These are phyloP conservation scores for Solanum sejunctum DNA, from an alignment of 257 asterid genomes.

Conservation along the genomic window DNA sequence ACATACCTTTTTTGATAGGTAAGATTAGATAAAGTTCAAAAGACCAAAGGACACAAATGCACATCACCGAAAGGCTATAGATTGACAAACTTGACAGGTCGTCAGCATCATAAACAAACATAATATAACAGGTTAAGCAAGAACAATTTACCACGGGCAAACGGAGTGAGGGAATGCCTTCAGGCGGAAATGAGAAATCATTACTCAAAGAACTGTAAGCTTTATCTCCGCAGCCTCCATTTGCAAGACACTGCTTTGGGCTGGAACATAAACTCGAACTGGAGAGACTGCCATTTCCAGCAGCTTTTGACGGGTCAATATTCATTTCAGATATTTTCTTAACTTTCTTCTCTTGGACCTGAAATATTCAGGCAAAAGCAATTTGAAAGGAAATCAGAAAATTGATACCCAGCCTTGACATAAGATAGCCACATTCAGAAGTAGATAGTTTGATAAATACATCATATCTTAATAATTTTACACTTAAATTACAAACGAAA, in stretches of 20 bases:
- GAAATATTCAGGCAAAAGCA: neutral
- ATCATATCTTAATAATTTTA: neutral
- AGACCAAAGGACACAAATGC: neutral
- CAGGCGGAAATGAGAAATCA: constrained; percentile 35
- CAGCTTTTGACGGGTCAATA: constrained; percentile 31
- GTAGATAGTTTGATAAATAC: neutral
- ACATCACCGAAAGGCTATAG: neutral
- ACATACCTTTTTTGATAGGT: neutral
- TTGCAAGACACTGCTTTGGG: constrained; percentile 42
- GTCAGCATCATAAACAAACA: neutral
- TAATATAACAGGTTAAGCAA: constrained; percentile 9
- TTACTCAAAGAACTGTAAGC: constrained; percentile 32
- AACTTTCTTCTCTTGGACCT: constrained; percentile 78
- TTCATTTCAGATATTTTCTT: constrained; percentile 54
- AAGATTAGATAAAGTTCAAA: neutral
- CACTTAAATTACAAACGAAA: neutral
- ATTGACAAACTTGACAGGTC: neutral
- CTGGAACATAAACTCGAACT: constrained; percentile 37
- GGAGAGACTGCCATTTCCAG: constrained; percentile 39
- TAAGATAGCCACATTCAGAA: neutral
- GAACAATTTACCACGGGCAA: constrained; percentile 78
- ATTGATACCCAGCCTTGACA: neutral
- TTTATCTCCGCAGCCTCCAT: constrained; percentile 40
- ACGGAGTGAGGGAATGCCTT: constrained; percentile 42
- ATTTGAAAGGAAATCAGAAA: constrained; percentile 1